These are phyloP conservation scores for Fusarium poae DNA, from an alignment of 2,329 filamentous ascomycete genomes.

Conservation along the genomic window DNA sequence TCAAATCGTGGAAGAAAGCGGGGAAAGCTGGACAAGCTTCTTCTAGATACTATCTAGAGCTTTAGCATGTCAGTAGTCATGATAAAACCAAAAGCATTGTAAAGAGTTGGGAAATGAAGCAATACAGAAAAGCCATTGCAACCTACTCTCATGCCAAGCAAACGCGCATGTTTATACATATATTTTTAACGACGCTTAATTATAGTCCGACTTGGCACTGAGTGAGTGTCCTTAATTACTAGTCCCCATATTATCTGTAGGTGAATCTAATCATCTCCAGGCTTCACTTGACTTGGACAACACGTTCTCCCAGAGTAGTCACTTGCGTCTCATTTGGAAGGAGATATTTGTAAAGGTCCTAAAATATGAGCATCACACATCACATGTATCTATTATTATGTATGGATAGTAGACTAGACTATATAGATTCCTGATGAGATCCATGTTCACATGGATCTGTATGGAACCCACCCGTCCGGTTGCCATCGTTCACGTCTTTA, in stretches of 20 bases:
- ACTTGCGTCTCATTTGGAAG: not conserved
- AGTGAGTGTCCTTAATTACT: not conserved
- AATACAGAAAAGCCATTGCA: not conserved
- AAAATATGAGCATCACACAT: not conserved
- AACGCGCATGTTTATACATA: not conserved
- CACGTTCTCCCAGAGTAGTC: not conserved
- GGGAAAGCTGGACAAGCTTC: not conserved
- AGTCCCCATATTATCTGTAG: not conserved
- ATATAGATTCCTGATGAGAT: not conserved
- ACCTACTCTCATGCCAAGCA: not conserved
- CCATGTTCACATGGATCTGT: not conserved
- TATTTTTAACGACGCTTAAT: not conserved
- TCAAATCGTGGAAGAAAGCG: not conserved
- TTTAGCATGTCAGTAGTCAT: slow-evolving; percentile 1
- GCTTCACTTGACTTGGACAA: not conserved
- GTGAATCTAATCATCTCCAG: not conserved
- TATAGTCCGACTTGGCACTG: slow-evolving; percentile 22
- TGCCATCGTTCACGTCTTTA: slow-evolving; percentile 11
- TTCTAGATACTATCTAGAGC: not conserved
- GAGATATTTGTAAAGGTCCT: not conserved
- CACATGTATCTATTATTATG: no score
- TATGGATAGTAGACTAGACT: not conserved
- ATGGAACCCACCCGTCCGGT: slow-evolving; percentile 4
- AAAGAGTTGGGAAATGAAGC: not conserved
- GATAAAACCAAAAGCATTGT: not conserved